phyloP scores from a whole-genome alignment of 257 asterid genomes.

The Solanum ahanhuiri region DNA sequence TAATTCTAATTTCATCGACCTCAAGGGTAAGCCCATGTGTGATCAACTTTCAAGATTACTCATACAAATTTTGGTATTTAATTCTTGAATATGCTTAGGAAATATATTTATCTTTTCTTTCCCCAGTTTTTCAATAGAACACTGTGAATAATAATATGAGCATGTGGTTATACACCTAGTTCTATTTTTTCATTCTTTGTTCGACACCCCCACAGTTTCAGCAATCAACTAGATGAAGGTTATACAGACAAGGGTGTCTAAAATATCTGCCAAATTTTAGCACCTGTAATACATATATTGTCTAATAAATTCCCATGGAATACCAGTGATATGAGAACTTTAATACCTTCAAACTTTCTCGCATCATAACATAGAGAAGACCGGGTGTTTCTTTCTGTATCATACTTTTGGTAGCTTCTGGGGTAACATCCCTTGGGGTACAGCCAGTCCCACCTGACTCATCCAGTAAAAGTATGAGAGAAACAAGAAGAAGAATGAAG shows the following conservation, averaged over 20 bases:
- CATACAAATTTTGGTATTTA: neutral
- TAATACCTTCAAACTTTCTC: slow-evolving; percentile 82
- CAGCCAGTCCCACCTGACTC: slow-evolving; percentile 90
- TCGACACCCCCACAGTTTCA: neutral
- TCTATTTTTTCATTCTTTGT: neutral
- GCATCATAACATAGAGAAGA: slow-evolving; percentile 85
- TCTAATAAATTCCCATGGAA: neutral
- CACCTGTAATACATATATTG: neutral
- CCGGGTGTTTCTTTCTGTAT: slow-evolving; percentile 93
- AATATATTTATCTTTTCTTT: neutral
- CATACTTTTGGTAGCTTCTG: slow-evolving; percentile 87
- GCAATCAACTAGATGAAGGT: neutral
- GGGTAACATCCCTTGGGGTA: slow-evolving; percentile 93
- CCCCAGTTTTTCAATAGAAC: neutral
- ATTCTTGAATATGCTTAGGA: neutral
- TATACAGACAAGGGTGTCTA: neutral
- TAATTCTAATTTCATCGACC: neutral
- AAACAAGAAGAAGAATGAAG: slow-evolving; percentile 3
- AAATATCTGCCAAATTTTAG: neutral
- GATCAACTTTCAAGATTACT: neutral
- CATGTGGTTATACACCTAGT: neutral
- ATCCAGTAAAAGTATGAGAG: neutral
- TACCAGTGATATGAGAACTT: neutral
- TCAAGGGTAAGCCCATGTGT: neutral
- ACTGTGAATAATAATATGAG: neutral